Evolutionary conservation across 192 early-diverging fungal species (phyloP).

Genomic region (Mortierella antarctica): DNA sequence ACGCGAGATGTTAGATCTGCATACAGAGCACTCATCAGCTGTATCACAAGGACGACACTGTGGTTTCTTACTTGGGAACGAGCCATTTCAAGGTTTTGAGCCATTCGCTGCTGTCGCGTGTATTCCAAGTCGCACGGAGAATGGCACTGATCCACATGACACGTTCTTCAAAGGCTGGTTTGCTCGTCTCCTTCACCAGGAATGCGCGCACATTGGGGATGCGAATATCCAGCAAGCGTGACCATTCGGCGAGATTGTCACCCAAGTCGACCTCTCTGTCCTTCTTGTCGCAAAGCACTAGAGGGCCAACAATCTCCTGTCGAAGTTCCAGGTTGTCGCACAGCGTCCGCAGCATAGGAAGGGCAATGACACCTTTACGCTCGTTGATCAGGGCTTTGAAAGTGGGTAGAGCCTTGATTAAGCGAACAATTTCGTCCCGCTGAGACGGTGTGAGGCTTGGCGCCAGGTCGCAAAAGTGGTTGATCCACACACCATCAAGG

Average conservation of each 20-base stretch:
- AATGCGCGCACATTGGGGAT: constrained; percentile 23
- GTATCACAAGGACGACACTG: not conserved
- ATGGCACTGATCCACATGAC: constrained; percentile 42
- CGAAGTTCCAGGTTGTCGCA: constrained; percentile 30
- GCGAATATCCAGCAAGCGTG: constrained; percentile 40
- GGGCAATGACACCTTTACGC: not conserved
- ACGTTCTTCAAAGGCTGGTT: constrained; percentile 48
- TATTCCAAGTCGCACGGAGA: constrained; percentile 17
- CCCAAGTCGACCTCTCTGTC: constrained; percentile 23
- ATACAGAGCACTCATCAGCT: not conserved
- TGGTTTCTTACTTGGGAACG: constrained; percentile 28
- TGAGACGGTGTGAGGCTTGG: constrained; percentile 13
- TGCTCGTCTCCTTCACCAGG: constrained; percentile 32
- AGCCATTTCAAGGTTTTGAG: constrained; percentile 45
- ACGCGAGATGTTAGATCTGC: not conserved
- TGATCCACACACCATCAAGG: constrained; percentile 23
- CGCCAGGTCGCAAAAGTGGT: constrained; percentile 13
- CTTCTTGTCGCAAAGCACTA: constrained; percentile 34
- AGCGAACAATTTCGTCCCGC: constrained; percentile 19
- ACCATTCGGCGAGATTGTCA: constrained; percentile 21
- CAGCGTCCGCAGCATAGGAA: constrained; percentile 11
- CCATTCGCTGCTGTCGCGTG: constrained; percentile 26
- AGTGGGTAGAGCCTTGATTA: constrained; percentile 13
- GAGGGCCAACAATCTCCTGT: constrained; percentile 25
- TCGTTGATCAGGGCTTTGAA: constrained; percentile 22